A percentile compares a stretch with the other conserved stretches of the same genome.
These are phyloP conservation scores for Arabidopsis suecica DNA, from an alignment of 345 rosid genomes.

Conservation along the genomic window DNA sequence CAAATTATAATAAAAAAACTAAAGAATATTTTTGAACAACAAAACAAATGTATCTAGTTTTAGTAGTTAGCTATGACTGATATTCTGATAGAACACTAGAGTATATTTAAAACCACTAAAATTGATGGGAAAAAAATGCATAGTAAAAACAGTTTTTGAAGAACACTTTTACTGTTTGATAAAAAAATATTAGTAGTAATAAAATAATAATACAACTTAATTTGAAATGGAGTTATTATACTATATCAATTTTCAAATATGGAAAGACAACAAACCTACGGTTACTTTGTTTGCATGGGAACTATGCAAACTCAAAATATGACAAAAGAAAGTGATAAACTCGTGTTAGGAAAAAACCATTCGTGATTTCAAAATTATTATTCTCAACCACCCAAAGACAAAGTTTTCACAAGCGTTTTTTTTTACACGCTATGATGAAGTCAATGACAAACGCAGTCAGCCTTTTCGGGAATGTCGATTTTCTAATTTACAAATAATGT, in stretches of 20 bases:
- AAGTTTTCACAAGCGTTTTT: constrained; percentile 6
- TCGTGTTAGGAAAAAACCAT: too few species aligned
- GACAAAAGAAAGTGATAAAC: not conserved
- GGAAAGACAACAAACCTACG: not conserved
- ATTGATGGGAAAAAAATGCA: not conserved
- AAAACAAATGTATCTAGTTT: not conserved
- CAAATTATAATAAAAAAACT: not conserved
- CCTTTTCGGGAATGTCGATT: constrained; percentile 30
- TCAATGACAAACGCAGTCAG: constrained; percentile 45
- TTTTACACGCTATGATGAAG: constrained; percentile 18
- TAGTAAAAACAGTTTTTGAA: not conserved
- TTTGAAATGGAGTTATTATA: not conserved
- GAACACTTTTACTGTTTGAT: not conserved
- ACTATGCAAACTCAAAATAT: not conserved
- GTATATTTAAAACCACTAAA: too few species aligned
- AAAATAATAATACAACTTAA: not conserved
- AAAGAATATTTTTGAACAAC: not conserved
- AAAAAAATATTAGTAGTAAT: not conserved
- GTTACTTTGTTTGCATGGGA: not conserved
- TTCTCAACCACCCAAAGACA: not conserved
- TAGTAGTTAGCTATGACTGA: not conserved
- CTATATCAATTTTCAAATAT: not conserved
- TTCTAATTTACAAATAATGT: constrained; percentile 5
- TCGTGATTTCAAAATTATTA: not conserved
- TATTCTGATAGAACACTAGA: not conserved